Conservation (phyloP, 2,329 filamentous ascomycete genomes). For the Thelonectria olida region DNA sequence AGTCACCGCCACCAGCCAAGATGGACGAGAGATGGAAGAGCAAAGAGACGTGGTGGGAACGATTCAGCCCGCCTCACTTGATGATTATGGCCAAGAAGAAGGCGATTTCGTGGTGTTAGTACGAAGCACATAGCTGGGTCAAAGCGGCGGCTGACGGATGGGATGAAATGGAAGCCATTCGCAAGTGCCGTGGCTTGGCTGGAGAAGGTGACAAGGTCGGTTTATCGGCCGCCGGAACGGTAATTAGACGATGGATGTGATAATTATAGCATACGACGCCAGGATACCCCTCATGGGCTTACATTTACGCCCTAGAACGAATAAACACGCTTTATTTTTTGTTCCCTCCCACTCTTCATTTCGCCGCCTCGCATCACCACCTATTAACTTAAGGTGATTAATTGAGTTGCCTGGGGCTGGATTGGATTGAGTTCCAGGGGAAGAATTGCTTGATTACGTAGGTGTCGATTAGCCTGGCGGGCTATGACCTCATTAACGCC, state of each 20-base stretch:
- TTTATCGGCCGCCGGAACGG: not conserved
- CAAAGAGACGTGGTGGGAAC: constrained; percentile 17
- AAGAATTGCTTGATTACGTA: not conserved
- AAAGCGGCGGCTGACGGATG: not conserved
- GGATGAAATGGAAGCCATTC: not conserved
- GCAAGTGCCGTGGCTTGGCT: constrained; percentile 15
- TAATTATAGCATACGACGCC: constrained; percentile 24
- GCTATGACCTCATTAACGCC: constrained; percentile 12
- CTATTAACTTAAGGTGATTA: not conserved
- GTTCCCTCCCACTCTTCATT: no score
- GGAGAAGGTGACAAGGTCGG: not conserved
- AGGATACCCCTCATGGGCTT: constrained; percentile 15
- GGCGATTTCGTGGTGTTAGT: constrained; percentile 13
- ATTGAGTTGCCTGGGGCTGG: not conserved
- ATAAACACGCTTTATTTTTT: no score
- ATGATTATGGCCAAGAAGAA: constrained; percentile 21
- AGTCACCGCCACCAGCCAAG: not conserved
- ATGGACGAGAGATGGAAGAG: constrained; percentile 8
- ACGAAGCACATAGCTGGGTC: no score
- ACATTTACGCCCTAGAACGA: no score
- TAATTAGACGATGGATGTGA: not conserved
- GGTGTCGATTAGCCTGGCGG: not conserved
- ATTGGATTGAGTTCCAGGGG: not conserved
- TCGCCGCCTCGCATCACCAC: no score
- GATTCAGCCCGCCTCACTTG: constrained; percentile 21